Base-by-base conservation (phyloP, 2,329 filamentous ascomycete genomes). In the Pseudocercospora crystallina region DNA sequence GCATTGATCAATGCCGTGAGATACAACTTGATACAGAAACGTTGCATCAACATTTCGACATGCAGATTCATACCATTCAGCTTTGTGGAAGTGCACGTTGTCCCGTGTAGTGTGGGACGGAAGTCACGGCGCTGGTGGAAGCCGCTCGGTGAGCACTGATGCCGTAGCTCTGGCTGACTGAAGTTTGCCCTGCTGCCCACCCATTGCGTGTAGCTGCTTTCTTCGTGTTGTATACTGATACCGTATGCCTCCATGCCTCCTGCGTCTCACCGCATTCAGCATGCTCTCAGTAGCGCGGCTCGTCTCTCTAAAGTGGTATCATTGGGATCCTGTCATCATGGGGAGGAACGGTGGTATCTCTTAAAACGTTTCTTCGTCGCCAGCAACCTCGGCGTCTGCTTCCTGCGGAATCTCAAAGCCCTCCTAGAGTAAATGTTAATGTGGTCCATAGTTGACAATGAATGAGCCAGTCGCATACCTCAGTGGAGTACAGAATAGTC, bases 401-500 rank as follows among this genome's bases (percentile, higher is more conserved):
- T 94, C 89, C 43, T 85, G 84, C 5, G 90, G 90, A 65, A 96
- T 95, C 77, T 95, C 90, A 65, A 95, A 95, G 31, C 75, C 76
- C 60, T 78, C 76, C 65, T 73, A 54, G 11, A 45, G 35, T 7
- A 44, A 14, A 7, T 30, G 38, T 57, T 45, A 57, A 46, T 9
- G 35, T 20, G 15, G 29, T 31, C 13, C 14, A 38, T 30, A 20
- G 17, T 43, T 15, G 29, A 37, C 29, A 29, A 30, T n/a, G 12
- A 8, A 30, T 13, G 20, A 32, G 34, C 26, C 20, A 26, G 20
- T 8, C 20, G 49, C 69, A 61, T 69, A 82, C 80, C 80, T 99
- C 94, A 56, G 94, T 99, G 56, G 90, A 96, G 80, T 99, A 99
- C 58, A 99, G 80, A 68, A 97, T 97, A 31, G 83, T 85, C 77